Conservation (phyloP, 2,329 filamentous ascomycete species). For the Colletotrichum cereale region DNA sequence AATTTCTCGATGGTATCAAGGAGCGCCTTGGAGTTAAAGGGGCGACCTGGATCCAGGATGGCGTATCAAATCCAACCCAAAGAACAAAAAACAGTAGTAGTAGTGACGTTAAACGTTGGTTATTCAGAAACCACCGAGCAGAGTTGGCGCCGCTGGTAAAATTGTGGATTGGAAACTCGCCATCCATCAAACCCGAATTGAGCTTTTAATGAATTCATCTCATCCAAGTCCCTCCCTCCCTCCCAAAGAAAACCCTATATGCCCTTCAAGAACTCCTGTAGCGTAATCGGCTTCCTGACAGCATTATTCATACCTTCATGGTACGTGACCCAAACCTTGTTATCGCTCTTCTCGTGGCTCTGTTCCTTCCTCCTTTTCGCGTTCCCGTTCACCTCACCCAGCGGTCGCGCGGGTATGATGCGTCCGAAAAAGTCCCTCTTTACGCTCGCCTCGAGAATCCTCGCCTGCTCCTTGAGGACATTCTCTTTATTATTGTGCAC, state of each 20-base stretch:
- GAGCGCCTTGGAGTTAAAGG: not conserved
- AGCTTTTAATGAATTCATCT: not conserved
- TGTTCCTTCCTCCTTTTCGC: constrained; percentile 44
- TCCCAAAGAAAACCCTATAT: constrained; percentile 59
- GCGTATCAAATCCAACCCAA: not conserved
- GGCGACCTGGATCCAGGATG: not conserved
- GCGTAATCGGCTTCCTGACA: constrained; percentile 86
- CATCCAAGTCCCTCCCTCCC: not conserved
- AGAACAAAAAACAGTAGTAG: not conserved
- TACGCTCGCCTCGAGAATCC: constrained; percentile 54
- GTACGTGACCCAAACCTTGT: constrained; percentile 86
- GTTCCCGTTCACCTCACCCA: constrained; percentile 58
- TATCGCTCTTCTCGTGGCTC: constrained; percentile 49
- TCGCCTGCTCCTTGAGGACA: constrained; percentile 48
- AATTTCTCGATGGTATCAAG: not conserved
- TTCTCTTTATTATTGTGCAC: constrained; percentile 57
- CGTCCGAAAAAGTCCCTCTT: constrained; percentile 91
- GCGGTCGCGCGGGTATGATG: constrained; percentile 63
- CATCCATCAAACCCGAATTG: not conserved
- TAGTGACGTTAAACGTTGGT: not conserved
- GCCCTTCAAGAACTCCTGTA: constrained; percentile 81
- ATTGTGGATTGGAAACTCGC: not conserved
- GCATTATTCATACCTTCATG: constrained; percentile 94
- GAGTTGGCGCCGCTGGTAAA: not conserved
- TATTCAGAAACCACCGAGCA: not conserved